These are phyloP conservation scores for Lentinula aciculospora DNA, from an alignment of 768 basidiomycete genomes.

Conservation along the genomic window DNA sequence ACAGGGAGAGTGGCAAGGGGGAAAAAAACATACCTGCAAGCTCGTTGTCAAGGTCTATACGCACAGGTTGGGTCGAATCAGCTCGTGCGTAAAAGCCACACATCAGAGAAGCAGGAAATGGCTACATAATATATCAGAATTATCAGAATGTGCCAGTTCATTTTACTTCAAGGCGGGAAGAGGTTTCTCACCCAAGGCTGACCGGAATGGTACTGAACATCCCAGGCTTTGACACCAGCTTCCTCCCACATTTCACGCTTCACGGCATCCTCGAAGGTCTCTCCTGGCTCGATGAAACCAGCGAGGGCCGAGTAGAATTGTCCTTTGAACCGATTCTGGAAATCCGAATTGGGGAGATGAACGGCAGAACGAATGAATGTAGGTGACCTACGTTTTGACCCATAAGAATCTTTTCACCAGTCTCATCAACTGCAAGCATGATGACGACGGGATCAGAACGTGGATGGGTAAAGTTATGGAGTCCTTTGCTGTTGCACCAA, in stretches of 20 bases:
- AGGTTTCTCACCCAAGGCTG: constrained; percentile 74
- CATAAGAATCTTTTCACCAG: constrained; percentile 78
- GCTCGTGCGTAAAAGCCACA: constrained; percentile 83
- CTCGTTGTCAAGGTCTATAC: constrained; percentile 90
- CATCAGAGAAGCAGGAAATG: constrained; percentile 89
- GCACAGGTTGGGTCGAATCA: constrained; percentile 67
- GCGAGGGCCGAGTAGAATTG: constrained; percentile 87
- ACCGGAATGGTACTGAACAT: constrained; percentile 78
- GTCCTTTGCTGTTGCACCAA: constrained; percentile 51
- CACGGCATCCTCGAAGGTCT: constrained; percentile 92
- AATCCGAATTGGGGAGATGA: neutral
- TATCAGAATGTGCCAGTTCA: neutral
- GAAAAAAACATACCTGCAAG: constrained; percentile 60
- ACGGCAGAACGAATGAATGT: neutral
- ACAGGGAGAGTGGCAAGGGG: neutral
- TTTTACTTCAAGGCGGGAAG: neutral
- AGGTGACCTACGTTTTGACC: constrained; percentile 67
- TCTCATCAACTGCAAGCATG: constrained; percentile 78
- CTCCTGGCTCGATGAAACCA: constrained; percentile 92
- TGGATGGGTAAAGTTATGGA: constrained; percentile 84
- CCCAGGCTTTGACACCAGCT: constrained; percentile 82
- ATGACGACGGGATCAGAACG: constrained; percentile 89
- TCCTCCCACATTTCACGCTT: constrained; percentile 94
- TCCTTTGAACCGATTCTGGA: constrained; percentile 36
- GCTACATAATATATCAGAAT: constrained; percentile 38